Percentiles rank a stretch among this genome's conserved stretches.
These are phyloP conservation scores for Nymphaea colorata DNA, from an alignment of 164 flowering plant genomes.

Conservation along the genomic window DNA sequence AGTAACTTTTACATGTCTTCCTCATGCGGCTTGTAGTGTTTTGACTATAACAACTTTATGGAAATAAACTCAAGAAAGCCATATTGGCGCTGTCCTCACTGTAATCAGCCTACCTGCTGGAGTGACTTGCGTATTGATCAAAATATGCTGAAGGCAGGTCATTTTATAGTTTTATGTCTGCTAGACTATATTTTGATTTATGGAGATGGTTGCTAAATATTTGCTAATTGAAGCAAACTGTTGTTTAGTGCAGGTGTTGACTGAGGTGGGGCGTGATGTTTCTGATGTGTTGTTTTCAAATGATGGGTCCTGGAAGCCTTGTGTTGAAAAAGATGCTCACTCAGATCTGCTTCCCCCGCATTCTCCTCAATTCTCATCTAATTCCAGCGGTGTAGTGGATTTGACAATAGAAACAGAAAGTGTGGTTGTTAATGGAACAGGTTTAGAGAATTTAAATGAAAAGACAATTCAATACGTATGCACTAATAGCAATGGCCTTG, in stretches of 20 bases:
- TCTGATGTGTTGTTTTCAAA: constrained; percentile 46
- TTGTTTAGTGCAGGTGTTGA: constrained; percentile 34
- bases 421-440: constrained; percentile 3
- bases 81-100: constrained; percentile 91
- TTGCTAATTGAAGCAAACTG: background rate
- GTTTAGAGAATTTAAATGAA: background rate
- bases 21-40: constrained; percentile 33
- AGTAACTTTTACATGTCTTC: background rate
- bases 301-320: constrained; percentile 73
- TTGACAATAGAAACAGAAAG: constrained; percentile 36
- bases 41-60: constrained; percentile 62
- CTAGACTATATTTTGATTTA: background rate
- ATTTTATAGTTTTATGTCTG: background rate
- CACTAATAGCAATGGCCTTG: constrained; percentile 7
- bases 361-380: constrained; percentile 12
- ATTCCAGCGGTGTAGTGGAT: constrained; percentile 28
- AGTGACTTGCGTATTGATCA: constrained; percentile 61
- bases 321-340: constrained; percentile 19
- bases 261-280: constrained; percentile 48
- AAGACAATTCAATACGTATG: background rate
- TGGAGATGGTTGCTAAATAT: background rate
- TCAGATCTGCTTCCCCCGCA: constrained; percentile 9
- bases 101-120: constrained; percentile 58
- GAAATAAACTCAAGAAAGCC: constrained; percentile 65
- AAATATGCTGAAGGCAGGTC: constrained; percentile 55